A percentile compares a stretch with the other conserved stretches of the same genome.
Evolutionary conservation across 1,139 yeast genomes (phyloP).

Genomic region (Diutina rugosa): DNA sequence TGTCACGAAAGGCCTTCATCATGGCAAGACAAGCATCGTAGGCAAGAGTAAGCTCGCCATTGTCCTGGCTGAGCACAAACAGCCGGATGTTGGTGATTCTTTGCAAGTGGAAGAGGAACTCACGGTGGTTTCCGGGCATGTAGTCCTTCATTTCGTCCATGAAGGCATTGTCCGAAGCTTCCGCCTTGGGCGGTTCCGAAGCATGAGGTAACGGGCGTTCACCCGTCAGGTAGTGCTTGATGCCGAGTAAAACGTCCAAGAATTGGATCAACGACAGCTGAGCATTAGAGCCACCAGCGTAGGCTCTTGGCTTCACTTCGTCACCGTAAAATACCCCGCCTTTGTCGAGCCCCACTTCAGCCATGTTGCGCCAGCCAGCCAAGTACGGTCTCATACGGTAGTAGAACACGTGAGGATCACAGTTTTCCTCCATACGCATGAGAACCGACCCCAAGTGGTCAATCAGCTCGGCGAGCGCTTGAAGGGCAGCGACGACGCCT

Average conservation of each 20-base stretch:
- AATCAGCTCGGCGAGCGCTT: constrained; percentile 59
- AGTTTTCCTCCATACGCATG: constrained; percentile 83
- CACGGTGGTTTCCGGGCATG: constrained; percentile 81
- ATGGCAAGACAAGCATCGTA: constrained; percentile 88
- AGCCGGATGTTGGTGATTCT: constrained; percentile 48
- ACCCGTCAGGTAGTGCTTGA: constrained; percentile 73
- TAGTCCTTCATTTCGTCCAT: constrained; percentile 75
- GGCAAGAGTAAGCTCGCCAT: constrained; percentile 51
- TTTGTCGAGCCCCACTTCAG: constrained; percentile 66
- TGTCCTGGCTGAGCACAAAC: constrained; percentile 33
- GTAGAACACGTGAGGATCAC: constrained; percentile 88
- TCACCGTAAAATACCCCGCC: constrained; percentile 65
- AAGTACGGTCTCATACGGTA: constrained; percentile 76
- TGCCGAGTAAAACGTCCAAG: constrained; percentile 62
- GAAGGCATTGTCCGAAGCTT: constrained; percentile 35
- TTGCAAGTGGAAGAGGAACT: constrained; percentile 51
- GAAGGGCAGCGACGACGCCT: constrained; percentile 33
- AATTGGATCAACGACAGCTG: constrained; percentile 85
- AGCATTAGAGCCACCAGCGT: constrained; percentile 89
- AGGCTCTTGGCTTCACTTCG: constrained; percentile 42
- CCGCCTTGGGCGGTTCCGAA: constrained; percentile 7
- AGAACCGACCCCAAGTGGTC: constrained; percentile 65
- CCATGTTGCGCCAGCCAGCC: constrained; percentile 95
- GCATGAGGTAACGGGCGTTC: constrained; percentile 22
- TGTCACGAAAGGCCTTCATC: constrained; percentile 81